phyloP scores from a whole-genome alignment of 768 basidiomycete species.

The Hirschioporus abietinus region DNA sequence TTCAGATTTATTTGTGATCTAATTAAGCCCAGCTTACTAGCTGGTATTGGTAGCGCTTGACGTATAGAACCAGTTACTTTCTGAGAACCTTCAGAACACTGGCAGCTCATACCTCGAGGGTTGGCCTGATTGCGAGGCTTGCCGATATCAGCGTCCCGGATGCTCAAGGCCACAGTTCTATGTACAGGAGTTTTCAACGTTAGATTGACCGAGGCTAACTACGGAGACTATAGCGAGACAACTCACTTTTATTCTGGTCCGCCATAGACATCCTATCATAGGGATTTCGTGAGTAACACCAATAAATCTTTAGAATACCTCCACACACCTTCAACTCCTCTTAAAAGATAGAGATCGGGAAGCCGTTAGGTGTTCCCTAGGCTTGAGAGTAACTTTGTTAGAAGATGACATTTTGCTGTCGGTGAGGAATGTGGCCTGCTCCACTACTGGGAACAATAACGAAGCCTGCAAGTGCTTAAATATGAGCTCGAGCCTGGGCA shows the following conservation, averaged over 20 bases:
- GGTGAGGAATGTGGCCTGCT: no score
- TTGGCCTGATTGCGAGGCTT: slow-evolving; percentile 17
- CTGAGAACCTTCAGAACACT: slow-evolving; percentile 27
- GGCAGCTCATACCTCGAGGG: slow-evolving; percentile 50
- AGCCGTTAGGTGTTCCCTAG: slow-evolving; percentile 53
- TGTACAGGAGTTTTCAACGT: slow-evolving; percentile 18
- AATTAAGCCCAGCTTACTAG: no score
- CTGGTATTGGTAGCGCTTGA: no score
- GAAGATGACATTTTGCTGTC: no score
- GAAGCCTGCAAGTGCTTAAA: no score
- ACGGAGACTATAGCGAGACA: no score
- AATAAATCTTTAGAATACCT: slow-evolving; percentile 35
- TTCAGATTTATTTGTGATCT: no score
- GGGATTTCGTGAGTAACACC: slow-evolving; percentile 3
- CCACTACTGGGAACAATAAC: no score
- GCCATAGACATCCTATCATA: slow-evolving; percentile 25
- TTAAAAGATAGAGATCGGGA: slow-evolving; percentile 44
- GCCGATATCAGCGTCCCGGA: slow-evolving; percentile 11
- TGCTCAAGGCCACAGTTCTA: slow-evolving; percentile 19
- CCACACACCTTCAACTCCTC: slow-evolving; percentile 58
- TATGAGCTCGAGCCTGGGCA: no score
- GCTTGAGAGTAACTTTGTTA: slow-evolving; percentile 30
- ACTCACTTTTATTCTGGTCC: slow-evolving; percentile 1
- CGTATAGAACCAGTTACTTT: no score
- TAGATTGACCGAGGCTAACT: slow-evolving; percentile 3